These are phyloP conservation scores for Eimeria maxima DNA, from an alignment of 169 alveolate species.

Conservation along the genomic window DNA sequence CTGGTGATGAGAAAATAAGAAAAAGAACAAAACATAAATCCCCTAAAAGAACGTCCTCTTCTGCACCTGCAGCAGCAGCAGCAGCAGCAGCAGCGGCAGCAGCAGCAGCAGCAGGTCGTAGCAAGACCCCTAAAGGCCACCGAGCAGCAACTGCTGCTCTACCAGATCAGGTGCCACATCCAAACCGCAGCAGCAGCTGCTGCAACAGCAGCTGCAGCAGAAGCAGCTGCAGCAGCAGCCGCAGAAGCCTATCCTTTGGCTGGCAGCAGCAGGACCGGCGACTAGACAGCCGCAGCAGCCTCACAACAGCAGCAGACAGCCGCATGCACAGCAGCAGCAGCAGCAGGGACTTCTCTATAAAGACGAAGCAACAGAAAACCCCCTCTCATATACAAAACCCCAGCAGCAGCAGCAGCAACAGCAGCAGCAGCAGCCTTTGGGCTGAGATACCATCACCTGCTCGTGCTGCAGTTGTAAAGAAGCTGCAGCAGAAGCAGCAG, in stretches of 20 bases:
- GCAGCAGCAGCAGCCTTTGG: conserved; percentile 7
- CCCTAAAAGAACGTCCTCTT: neutral
- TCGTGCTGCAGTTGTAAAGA: neutral
- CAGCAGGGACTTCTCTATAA: neutral
- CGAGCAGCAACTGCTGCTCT: no score
- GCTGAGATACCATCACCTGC: conserved; percentile 18
- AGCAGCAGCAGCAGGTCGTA: no score
- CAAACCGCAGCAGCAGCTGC: neutral
- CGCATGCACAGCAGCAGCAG: neutral
- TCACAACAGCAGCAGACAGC: conserved; percentile 29
- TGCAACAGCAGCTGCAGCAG: conserved; percentile 49
- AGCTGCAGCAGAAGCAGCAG: conserved; percentile 11
- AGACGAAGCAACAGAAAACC: neutral
- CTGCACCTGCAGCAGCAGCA: neutral
- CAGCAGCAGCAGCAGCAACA: conserved; percentile 20
- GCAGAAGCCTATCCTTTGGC: neutral
- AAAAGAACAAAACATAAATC: neutral
- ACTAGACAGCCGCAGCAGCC: neutral
- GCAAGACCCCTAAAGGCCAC: no score
- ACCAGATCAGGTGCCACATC: no score
- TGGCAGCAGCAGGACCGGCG: conserved; percentile 18
- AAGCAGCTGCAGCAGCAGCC: conserved; percentile 39
- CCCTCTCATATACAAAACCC: neutral
- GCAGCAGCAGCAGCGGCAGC: no score
- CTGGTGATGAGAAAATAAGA: neutral